Conservation (phyloP, 2,329 filamentous ascomycete species). For the Myriosclerotinia duriaeana region DNA sequence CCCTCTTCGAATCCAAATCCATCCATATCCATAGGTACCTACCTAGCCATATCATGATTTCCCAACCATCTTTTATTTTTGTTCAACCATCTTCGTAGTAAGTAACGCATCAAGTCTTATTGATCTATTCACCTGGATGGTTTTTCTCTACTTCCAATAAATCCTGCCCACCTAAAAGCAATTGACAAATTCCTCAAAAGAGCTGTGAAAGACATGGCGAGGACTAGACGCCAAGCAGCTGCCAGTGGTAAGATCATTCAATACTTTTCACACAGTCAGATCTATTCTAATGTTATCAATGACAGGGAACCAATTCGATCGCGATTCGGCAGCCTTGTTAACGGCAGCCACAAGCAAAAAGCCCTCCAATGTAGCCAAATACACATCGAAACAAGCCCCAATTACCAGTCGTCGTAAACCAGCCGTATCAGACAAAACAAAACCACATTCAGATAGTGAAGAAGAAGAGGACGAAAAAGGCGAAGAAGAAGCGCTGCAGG, state of each 20-base stretch:
- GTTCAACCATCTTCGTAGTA: no score
- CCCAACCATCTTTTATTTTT: conserved; percentile 1
- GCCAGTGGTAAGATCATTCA: background rate
- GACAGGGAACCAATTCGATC: background rate
- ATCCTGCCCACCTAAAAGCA: no score
- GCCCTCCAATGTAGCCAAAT: background rate
- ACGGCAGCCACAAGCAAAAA: background rate
- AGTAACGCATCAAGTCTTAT: background rate
- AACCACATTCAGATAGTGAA: background rate
- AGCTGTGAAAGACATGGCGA: no score
- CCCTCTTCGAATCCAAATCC: no score
- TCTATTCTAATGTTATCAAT: background rate
- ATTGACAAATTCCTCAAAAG: background rate
- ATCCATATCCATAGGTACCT: background rate
- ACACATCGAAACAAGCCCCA: background rate
- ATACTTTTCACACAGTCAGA: background rate
- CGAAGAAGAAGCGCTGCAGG: background rate
- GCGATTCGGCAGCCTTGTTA: background rate
- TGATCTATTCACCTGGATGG: no score
- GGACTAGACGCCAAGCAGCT: no score
- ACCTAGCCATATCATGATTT: background rate
- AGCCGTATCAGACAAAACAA: background rate
- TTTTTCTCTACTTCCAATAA: no score
- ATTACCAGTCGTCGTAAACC: background rate
- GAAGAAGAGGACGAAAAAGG: background rate